These are phyloP conservation scores for Rhizophagus sp. DNA, from an alignment of 192 early-diverging fungal genomes.

Conservation along the genomic window DNA sequence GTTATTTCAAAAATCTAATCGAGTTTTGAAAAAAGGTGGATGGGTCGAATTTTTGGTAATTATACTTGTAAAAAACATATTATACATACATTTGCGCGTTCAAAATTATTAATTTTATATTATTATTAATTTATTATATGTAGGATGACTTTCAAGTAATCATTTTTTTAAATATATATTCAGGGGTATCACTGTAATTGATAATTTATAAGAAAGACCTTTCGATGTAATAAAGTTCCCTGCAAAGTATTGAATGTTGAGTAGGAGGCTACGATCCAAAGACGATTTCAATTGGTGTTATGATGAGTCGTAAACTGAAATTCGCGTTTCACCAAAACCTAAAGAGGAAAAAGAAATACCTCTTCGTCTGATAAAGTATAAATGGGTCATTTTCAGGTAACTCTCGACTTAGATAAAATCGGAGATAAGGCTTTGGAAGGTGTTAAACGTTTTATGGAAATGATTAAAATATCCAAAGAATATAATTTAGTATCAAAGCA, in stretches of 20 bases:
- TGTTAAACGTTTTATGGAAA: not conserved
- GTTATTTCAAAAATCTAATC: too few relatives aligned
- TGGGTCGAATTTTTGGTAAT: too few relatives aligned
- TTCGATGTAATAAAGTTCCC: conserved; percentile 39
- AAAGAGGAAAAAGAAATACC: conserved; percentile 13
- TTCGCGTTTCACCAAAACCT: not conserved
- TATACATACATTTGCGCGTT: too few relatives aligned
- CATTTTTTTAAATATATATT: too few relatives aligned
- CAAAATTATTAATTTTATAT: too few relatives aligned
- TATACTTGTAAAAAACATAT: too few relatives aligned
- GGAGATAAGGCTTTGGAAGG: not conserved
- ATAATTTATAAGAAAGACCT: conserved; percentile 1
- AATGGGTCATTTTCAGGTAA: conserved; percentile 46
- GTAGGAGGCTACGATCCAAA: conserved; percentile 10
- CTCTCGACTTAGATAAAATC: not conserved
- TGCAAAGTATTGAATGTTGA: conserved; percentile 39
- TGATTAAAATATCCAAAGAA: conserved; percentile 35
- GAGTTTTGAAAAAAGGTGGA: too few relatives aligned
- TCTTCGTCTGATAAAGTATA: conserved; percentile 29
- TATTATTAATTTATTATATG: too few relatives aligned
- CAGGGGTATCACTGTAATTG: too few relatives aligned
- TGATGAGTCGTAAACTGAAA: conserved; percentile 33
- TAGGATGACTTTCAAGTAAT: conserved; percentile 30
- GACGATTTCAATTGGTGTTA: conserved; percentile 27
- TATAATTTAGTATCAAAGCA: conserved; percentile 36